Evolutionary conservation across 73 alveolate species (phyloP).

Genomic region (Stentor coeruleus): DNA sequence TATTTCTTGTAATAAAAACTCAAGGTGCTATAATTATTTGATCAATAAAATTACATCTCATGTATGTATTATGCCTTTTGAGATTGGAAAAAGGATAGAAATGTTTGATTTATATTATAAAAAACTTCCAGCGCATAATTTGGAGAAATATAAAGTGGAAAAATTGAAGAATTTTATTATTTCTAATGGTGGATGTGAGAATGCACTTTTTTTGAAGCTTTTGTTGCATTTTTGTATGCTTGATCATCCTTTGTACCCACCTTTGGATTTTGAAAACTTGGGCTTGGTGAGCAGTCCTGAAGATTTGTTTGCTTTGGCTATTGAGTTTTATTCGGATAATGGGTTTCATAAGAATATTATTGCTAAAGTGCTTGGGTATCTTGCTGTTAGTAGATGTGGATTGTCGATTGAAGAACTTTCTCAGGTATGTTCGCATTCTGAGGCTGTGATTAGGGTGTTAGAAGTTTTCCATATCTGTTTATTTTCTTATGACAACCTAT

Average conservation of each 20-base stretch:
- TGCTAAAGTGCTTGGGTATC: neutral
- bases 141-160: neutral
- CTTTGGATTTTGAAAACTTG: neutral
- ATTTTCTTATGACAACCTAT: neutral
- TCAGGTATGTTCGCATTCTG: neutral
- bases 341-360: neutral
- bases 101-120: neutral
- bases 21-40: constrained; percentile 46
- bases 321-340: neutral
- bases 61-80: neutral
- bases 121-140: neutral
- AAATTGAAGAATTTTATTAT: neutral
- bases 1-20: constrained; percentile 32
- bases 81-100: neutral
- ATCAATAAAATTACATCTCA: neutral
- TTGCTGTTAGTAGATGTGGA: neutral
- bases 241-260: neutral
- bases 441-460: neutral
- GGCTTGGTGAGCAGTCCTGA: neutral
- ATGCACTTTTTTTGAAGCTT: constrained; percentile 19
- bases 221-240: constrained; percentile 7
- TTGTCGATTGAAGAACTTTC: neutral
- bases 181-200: neutral
- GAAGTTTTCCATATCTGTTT: neutral
- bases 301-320: neutral